Evolutionary conservation across 2,329 filamentous ascomycete genomes (phyloP), one percentile per base, ranked within the genome.

Genomic region (Diaporthe vaccinii): DNA sequence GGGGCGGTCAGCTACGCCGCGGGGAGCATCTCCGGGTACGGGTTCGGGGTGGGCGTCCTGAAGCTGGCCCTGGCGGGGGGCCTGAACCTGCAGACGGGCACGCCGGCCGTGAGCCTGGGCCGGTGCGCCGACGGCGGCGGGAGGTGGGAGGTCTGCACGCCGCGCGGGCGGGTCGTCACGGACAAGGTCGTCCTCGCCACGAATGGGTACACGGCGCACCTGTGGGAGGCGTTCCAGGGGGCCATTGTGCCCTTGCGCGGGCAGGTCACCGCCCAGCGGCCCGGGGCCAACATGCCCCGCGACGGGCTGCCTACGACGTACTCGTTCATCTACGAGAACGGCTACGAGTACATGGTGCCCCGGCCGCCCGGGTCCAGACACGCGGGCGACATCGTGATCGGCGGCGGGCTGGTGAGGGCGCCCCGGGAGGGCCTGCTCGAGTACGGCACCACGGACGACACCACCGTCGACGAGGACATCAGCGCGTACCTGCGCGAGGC

Each of bases 321-420:
- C 78, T 91, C 87, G 28, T 91, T 93, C 77, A 89, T 92, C 36
- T 91, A 91, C 79, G 84, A 85, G 2, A 82, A 84, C 34, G 90
- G 91, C 0, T 93, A 92, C 79, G 92, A 94, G 76, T 94, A 94
- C 81, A 90, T 94, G 86, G 89, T 93, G 12, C 86, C 89, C 2
- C 86, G 90, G 1, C 88, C 88, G 0, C 81, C 84, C n/a, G 86
- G 86, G 0, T 84, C 86, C 3, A 78, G 77, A 25, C 82, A 84
- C 31, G 83, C 81, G 3, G 87, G 89, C 36, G 87, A 90, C 74
- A 87, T 93, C 39, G 83, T 93, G 41, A 91, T 93, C 20, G 92
- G 92, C 0, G 92, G 92, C 22, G 91, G 89, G 0, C 80, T 90
- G 8, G 84, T 81, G 0, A 84, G 84, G 61, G 82, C 86, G 3